phyloP scores from a whole-genome alignment of 495 filamentous ascomycete genomes.

The Penicillium chermesinum region DNA sequence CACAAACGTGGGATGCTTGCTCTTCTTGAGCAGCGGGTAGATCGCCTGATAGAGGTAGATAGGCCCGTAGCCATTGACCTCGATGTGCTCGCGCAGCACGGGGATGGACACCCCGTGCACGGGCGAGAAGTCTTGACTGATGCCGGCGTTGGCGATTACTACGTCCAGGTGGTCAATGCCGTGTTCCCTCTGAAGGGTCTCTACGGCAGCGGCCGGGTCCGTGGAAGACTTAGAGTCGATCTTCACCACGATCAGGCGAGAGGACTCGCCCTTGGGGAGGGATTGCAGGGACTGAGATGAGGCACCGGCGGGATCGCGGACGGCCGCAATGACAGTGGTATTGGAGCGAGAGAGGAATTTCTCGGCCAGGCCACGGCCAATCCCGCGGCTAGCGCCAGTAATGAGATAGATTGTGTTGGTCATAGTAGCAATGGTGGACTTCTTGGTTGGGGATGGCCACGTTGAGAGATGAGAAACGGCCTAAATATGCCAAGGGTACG shows the following conservation, averaged over 20 bases:
- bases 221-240: conserved; percentile 31
- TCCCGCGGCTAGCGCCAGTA: conserved; percentile 40
- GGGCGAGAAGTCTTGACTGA: conserved; percentile 17
- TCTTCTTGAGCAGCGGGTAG: conserved; percentile 23
- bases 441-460: background rate
- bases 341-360: conserved; percentile 13
- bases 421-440: conserved; percentile 14
- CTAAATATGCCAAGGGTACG: background rate
- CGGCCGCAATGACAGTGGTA: conserved; percentile 42
- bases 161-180: conserved; percentile 37
- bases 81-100: conserved; percentile 30
- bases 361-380: conserved; percentile 27
- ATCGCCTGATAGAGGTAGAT: conserved; percentile 38
- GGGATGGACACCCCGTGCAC: conserved; percentile 18
- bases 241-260: conserved; percentile 37
- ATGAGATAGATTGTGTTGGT: conserved; percentile 7
- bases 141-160: conserved; percentile 50
- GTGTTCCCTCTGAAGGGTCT: conserved; percentile 18
- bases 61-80: conserved; percentile 33
- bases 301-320: conserved; percentile 28
- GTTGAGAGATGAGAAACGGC: background rate
- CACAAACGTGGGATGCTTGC: background rate
- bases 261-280: conserved; percentile 24
- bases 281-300: conserved; percentile 6
- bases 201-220: conserved; percentile 21